A percentile compares a stretch with the other conserved stretches of the same genome.
Evolutionary conservation across 2,329 filamentous ascomycete genomes (phyloP).

Genomic region (Botrytis aclada): DNA sequence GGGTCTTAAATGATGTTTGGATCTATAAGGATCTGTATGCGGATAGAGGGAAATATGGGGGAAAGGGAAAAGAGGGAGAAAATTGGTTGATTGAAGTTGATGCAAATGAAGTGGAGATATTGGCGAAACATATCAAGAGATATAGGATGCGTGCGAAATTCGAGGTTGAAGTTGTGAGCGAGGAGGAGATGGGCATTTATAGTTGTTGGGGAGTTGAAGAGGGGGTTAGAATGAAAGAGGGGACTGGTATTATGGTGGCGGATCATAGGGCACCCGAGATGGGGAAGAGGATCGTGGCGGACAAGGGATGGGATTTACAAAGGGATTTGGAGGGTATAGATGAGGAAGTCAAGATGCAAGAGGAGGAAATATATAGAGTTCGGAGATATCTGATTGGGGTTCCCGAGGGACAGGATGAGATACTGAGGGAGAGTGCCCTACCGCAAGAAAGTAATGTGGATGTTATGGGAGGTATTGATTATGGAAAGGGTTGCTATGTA

Average conservation of each 20-base stretch:
- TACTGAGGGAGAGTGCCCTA: constrained; percentile 66
- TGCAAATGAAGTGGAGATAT: constrained; percentile 55
- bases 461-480: constrained; percentile 80
- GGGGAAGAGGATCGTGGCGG: constrained; percentile 50
- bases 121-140: constrained; percentile 73
- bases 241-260: constrained; percentile 28
- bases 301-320: constrained; percentile 36
- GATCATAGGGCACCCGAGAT: constrained; percentile 56
- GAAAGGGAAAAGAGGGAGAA: not conserved
- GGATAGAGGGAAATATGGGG: not conserved
- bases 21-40: constrained; percentile 59
- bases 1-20: constrained; percentile 86
- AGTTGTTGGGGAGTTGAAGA: constrained; percentile 57
- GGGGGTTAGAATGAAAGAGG: not conserved
- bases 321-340: constrained; percentile 40
- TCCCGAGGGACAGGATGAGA: constrained; percentile 79
- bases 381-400: constrained; percentile 78
- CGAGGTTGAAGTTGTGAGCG: constrained; percentile 60
- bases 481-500: constrained; percentile 93
- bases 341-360: not conserved
- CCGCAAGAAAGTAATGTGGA: constrained; percentile 91
- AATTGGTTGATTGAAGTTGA: constrained; percentile 67
- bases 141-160: constrained; percentile 86
- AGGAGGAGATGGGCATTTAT: constrained; percentile 67
- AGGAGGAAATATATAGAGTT: constrained; percentile 9